Evolutionary conservation across 129 eudicot species (phyloP), one percentile per base, ranked within the genome.

Genomic region (Gnaphalium uliginosum): DNA sequence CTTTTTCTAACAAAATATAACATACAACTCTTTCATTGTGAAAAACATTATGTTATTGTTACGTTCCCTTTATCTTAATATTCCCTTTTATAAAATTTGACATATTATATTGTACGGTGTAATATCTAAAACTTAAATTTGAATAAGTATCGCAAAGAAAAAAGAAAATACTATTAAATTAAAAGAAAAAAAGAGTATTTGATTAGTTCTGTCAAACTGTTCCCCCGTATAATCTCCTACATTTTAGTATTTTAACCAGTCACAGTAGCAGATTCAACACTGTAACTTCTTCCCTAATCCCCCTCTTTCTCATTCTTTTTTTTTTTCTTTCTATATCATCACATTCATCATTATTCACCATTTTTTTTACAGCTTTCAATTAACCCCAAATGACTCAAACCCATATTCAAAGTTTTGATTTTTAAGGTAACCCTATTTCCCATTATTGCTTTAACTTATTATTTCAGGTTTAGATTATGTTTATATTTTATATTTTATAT

Each of bases 241-340:
- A 39, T 79, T 73, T 73, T 32, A 53, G 77, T 60, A 39, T 10
- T 56, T 66, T 73, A 73, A 72, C 79, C 74, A 73, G 64, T 80
- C 74, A 30, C 74, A 80, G 39, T 56, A 79, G 67, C 78, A 65
- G 69, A 65, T 66, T 79, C 83, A 72, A 73, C 9, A 73, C 79
- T 79, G 64, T 79, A 73, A 79, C 83, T 79, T 66, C 83, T 75
- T 73, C 79, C 79, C 72, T 79, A 72, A 71, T 23, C 72, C 61
- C 76, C 25, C 82, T 70, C 66, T 14, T 70, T 26, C 81, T 26
- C 48, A n/a, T 9, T 58, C 25, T 77, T 14, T 65, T 13, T 54
- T n/a, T 64, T 30, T 70, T 26, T 60, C 48, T 58, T n/a, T 69
- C 18, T 66, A 41, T 30, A 25, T 60, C 72, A 33, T 18, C 14